Conservation (phyloP, 306 rosid species). For the Medicago truncatula region DNA sequence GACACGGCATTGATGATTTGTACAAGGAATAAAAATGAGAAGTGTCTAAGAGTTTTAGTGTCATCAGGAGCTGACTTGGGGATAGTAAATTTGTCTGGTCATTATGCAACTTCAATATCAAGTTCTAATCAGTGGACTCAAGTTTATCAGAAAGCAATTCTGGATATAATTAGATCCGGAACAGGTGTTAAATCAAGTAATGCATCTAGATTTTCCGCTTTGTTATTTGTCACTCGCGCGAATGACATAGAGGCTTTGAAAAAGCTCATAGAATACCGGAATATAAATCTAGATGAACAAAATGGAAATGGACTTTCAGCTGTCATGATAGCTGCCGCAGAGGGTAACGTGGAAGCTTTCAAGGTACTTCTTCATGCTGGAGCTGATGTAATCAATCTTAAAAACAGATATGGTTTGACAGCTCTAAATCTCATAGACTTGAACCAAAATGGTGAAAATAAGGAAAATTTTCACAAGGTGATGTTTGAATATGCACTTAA, state of each 20-base stretch:
- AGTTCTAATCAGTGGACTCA: slow-evolving; percentile 48
- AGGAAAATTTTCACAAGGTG: slow-evolving; percentile 47
- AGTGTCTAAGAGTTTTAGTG: slow-evolving; percentile 59
- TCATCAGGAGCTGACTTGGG: slow-evolving; percentile 70
- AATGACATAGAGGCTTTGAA: slow-evolving; percentile 56
- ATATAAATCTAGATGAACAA: slow-evolving; percentile 55
- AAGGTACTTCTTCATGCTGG: slow-evolving; percentile 58
- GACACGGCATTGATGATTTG: slow-evolving; percentile 64
- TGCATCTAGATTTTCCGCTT: slow-evolving; percentile 47
- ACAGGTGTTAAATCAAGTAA: slow-evolving; percentile 53
- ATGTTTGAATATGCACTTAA: slow-evolving; percentile 49
- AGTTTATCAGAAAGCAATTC: slow-evolving; percentile 45
- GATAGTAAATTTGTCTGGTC: slow-evolving; percentile 50
- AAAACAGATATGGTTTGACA: slow-evolving; percentile 55
- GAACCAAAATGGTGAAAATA: slow-evolving; percentile 44
- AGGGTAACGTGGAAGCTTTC: slow-evolving; percentile 57
- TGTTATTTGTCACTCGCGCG: slow-evolving; percentile 51
- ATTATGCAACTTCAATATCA: slow-evolving; percentile 54
- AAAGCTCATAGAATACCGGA: slow-evolving; percentile 44
- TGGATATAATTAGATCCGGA: slow-evolving; percentile 48
- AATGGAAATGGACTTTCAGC: slow-evolving; percentile 68
- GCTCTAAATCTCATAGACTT: slow-evolving; percentile 46
- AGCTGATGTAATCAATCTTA: slow-evolving; percentile 52
- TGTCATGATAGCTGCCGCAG: slow-evolving; percentile 57
- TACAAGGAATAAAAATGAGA: slow-evolving; percentile 46